Percentiles rank a stretch among this genome's conserved stretches.
Evolutionary conservation across 1,139 yeast species (phyloP).

Genomic region (Torulaspora pretoriensis): DNA sequence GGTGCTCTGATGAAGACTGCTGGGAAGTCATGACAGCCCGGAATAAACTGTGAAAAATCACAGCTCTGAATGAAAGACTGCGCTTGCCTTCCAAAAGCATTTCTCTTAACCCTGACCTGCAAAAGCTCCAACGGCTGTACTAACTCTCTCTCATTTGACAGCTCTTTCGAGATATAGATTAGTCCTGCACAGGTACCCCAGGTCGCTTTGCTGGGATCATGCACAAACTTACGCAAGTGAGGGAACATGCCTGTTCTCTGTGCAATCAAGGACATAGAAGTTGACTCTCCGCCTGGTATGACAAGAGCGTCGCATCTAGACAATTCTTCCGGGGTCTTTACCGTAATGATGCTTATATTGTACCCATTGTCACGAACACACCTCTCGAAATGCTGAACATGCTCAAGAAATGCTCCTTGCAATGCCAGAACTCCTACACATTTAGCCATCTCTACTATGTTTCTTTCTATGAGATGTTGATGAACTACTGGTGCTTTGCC

Average conservation of each 20-base stretch:
- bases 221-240: conserved; percentile 52
- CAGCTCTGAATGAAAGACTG: conserved; percentile 57
- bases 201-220: conserved; percentile 47
- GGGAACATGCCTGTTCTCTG: conserved; percentile 57
- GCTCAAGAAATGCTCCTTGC: conserved; percentile 79
- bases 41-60: conserved; percentile 48
- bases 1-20: conserved; percentile 80
- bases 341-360: conserved; percentile 43
- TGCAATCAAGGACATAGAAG: conserved; percentile 69
- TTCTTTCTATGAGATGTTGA: neutral
- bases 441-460: conserved; percentile 4
- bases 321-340: conserved; percentile 52
- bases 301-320: conserved; percentile 54
- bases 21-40: conserved; percentile 43
- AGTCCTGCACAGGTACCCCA: conserved; percentile 93
- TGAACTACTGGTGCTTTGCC: neutral
- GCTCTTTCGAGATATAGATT: conserved; percentile 58
- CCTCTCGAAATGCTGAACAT: conserved; percentile 48
- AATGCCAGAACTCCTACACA: conserved; percentile 69
- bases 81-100: conserved; percentile 76
- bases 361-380: conserved; percentile 36
- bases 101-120: conserved; percentile 60
- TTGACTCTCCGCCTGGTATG: conserved; percentile 81
- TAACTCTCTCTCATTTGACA: conserved; percentile 52
- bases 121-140: conserved; percentile 64